A percentile compares a stretch with the other conserved stretches of the same genome.
phyloP scores from a whole-genome alignment of 2,329 filamentous ascomycete genomes.

The Neurospora crassa region DNA sequence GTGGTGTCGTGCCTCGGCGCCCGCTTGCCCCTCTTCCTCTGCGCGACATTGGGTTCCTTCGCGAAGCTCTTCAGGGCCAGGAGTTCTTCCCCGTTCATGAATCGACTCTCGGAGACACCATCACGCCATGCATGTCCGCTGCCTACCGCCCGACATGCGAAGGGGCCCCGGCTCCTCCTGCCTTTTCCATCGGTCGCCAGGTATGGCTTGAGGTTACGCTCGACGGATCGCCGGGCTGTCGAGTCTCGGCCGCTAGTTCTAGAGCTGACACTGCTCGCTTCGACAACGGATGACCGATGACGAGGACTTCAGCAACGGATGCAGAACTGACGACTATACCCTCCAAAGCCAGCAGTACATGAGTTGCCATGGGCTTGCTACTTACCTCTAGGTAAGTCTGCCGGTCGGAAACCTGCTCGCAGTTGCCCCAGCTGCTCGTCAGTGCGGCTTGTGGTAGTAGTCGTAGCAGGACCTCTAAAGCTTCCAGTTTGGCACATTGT shows the following conservation, averaged over 20 bases:
- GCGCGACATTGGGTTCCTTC: neutral
- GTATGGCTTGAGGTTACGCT: neutral
- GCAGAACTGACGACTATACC: neutral
- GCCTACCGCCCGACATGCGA: neutral
- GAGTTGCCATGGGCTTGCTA: fast-evolving
- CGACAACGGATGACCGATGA: neutral
- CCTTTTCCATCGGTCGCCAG: neutral
- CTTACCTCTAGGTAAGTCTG: too few relatives aligned
- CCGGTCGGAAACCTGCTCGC: neutral
- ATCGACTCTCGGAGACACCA: neutral
- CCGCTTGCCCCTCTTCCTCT: neutral
- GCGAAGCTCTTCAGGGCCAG: neutral
- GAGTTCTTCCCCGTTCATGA: neutral
- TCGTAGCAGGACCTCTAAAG: neutral
- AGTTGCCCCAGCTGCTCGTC: neutral
- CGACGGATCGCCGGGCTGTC: neutral
- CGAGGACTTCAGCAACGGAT: neutral
- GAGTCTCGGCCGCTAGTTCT: neutral
- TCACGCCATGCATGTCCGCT: neutral
- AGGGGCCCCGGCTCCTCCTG: neutral
- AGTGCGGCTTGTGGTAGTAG: neutral
- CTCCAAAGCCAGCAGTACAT: neutral
- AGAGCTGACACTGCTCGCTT: neutral
- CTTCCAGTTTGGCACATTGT: neutral
- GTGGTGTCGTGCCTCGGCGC: neutral